phyloP scores from a whole-genome alignment of 2,329 filamentous ascomycete genomes.

The Grosmannia clavigera region DNA sequence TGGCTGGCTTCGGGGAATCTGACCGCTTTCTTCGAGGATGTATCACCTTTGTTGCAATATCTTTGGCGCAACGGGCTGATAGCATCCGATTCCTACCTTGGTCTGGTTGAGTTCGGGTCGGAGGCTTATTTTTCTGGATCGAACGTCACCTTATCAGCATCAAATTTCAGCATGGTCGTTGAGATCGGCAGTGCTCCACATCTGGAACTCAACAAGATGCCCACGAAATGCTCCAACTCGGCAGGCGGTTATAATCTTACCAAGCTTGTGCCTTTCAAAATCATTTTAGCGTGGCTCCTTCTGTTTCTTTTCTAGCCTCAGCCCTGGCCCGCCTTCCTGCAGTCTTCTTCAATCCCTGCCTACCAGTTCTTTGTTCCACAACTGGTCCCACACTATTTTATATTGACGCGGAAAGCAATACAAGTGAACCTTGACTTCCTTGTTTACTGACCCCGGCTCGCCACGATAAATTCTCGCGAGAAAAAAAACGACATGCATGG shows the following conservation, averaged over 20 bases:
- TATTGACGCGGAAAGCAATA: neutral
- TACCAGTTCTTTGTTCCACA: neutral
- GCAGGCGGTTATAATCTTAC: neutral
- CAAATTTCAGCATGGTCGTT: neutral
- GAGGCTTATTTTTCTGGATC: neutral
- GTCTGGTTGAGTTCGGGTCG: constrained; percentile 1
- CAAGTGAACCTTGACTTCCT: neutral
- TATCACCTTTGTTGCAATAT: constrained; percentile 6
- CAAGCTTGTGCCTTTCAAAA: neutral
- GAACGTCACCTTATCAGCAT: constrained; percentile 2
- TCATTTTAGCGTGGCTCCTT: neutral
- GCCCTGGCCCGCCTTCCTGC: neutral
- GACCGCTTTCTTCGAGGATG: neutral
- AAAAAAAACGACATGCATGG: neutral
- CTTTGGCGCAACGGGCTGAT: constrained; percentile 3
- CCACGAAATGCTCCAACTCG: neutral
- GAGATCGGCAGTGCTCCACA: neutral
- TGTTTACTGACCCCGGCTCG: neutral
- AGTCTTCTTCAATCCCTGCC: neutral
- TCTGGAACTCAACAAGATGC: neutral
- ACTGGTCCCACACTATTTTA: neutral
- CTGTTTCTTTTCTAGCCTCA: neutral
- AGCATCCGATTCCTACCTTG: neutral
- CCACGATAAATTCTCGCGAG: neutral
- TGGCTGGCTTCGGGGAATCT: neutral